Percentiles rank a stretch among this genome's conserved stretches.
Conservation (phyloP, 179 eudicot species). For the Sideroxylon spinosum region DNA sequence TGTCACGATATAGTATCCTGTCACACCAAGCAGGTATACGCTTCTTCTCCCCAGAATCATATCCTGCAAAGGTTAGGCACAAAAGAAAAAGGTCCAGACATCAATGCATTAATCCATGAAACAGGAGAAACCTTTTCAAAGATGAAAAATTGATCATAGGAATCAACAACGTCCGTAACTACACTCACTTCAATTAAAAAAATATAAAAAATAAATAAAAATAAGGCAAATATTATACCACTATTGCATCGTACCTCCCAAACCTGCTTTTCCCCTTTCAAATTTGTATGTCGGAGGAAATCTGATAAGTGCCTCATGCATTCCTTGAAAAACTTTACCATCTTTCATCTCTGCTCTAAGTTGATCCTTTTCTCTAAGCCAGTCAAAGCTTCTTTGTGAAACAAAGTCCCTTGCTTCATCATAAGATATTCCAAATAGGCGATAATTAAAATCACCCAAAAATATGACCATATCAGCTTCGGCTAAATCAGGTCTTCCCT, state of each 20-base stretch:
- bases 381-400: conserved; percentile 96
- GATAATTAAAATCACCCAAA: conserved; percentile 89
- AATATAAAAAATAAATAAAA: background rate
- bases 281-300: conserved; percentile 99
- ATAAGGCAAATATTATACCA: background rate
- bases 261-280: conserved; percentile 73
- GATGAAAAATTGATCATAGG: background rate
- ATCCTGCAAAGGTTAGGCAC: conserved; percentile 43
- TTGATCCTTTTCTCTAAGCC: conserved; percentile 97
- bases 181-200: background rate
- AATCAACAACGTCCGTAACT: background rate
- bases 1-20: conserved; percentile 85
- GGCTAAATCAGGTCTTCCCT: conserved; percentile 79
- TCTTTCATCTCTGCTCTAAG: conserved; percentile 97
- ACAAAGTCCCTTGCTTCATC: conserved; percentile 99
- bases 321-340: conserved; percentile 96
- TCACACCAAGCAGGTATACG: conserved; percentile 99
- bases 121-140: background rate
- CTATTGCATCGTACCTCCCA: conserved; percentile 67
- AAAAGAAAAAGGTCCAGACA: background rate
- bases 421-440: conserved; percentile 94
- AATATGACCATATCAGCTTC: conserved; percentile 94
- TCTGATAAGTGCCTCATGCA: conserved; percentile 86
- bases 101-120: background rate
- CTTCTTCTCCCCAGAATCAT: conserved; percentile 99